These are phyloP conservation scores for Phytophthora litchii DNA, from an alignment of 352 stramenopile genomes.

Conservation along the genomic window DNA sequence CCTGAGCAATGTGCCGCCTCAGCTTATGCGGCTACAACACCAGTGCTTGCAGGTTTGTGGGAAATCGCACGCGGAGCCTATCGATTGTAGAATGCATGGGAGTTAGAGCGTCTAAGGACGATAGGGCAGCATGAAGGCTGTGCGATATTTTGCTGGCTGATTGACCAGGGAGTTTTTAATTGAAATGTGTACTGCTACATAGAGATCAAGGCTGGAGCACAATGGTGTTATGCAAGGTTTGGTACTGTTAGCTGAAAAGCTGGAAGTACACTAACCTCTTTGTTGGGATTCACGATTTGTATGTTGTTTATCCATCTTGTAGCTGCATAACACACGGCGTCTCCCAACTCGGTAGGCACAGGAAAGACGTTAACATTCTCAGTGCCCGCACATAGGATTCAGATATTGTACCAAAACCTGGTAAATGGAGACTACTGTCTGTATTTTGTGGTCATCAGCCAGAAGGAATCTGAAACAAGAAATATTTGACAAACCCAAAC, in stretches of 20 bases:
- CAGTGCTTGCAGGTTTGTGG: slow-evolving; percentile 42
- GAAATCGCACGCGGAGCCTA: slow-evolving; percentile 54
- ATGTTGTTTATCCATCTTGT: too few relatives aligned
- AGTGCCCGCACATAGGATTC: too few relatives aligned
- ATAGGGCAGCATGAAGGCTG: slow-evolving; percentile 16
- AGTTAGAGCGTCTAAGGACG: slow-evolving; percentile 27
- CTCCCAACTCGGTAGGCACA: too few relatives aligned
- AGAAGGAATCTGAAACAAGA: too few relatives aligned
- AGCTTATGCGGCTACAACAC: slow-evolving; percentile 36
- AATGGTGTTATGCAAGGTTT: not conserved
- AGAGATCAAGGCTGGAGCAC: slow-evolving; percentile 9
- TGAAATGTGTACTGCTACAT: slow-evolving; percentile 30
- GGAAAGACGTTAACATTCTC: too few relatives aligned
- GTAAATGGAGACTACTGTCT: too few relatives aligned
- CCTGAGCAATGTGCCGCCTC: slow-evolving; percentile 61
- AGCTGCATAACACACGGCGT: too few relatives aligned
- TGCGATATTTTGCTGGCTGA: slow-evolving; percentile 35
- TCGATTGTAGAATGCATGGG: slow-evolving; percentile 45
- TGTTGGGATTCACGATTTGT: not conserved
- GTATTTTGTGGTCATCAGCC: too few relatives aligned
- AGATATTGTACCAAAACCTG: too few relatives aligned
- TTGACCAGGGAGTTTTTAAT: slow-evolving; percentile 30
- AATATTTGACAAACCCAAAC: not conserved
- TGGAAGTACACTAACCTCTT: not conserved
- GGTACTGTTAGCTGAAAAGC: slow-evolving; percentile 5